Base-by-base conservation (phyloP, 306 rosid species). In the Rubus idaeus region DNA sequence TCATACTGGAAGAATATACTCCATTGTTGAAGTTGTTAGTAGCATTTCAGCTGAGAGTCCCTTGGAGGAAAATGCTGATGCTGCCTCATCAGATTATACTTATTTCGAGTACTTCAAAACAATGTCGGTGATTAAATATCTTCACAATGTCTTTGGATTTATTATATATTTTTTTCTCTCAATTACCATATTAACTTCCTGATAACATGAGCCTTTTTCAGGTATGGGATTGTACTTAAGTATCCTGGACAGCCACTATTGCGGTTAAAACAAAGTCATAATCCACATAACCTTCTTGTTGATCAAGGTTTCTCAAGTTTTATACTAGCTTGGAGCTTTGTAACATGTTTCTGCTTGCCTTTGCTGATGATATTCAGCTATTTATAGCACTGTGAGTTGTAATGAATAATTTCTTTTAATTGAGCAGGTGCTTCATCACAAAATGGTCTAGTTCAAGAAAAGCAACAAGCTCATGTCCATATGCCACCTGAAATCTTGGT, bases 241-340 rank as follows among this genome's bases (percentile, higher is more conserved):
- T 84, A 83, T 89, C 97, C 96, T 7, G 77, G 83, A 73, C 97
- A 94, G 77, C 87, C 91, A 64, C 63, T 94, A 83, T 55, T 95
- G 84, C 90, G 83, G 56, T 83, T 95, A 88, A 95, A 87, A 89
- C 97, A 95, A 89, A 86, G 93, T 74, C 98, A 95, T 87, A 95
- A 90, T 66, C 83, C 98, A 17, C 98, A 95, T 86, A 95, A 95
- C 83, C 91, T 95, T 81, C 89, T 95, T 77, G 86, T 88, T 8
- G 89, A 85, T 67, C 88, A 85, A 84, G 98, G 98, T 94, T 41
- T 21, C 87, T 83, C 57, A 12, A 80, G 71, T 83, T 83, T 60
- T 60, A 47, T 62, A 21, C 39, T 23, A 23, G 26, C 26, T 39
- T 42, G 23, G 8, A 80, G 57, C 53, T 73, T 71, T 30, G 62